These are phyloP conservation scores for Podaxis sp. DNA, from an alignment of 768 basidiomycete species.

Conservation along the genomic window DNA sequence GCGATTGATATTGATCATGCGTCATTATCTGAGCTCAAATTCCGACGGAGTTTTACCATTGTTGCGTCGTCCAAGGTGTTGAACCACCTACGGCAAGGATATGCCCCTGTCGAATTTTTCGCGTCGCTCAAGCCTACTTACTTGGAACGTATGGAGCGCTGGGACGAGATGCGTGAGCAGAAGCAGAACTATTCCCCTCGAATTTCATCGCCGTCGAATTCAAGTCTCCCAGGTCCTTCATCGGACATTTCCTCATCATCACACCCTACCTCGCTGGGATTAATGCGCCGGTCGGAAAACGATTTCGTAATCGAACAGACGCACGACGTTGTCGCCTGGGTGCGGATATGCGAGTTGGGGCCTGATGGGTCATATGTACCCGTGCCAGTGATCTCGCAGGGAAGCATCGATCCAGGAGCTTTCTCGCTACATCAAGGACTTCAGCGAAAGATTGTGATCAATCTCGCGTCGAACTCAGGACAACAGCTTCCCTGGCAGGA, in stretches of 20 bases:
- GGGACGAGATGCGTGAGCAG: constrained; percentile 91
- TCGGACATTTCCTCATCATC: constrained; percentile 34
- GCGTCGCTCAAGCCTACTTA: constrained; percentile 79
- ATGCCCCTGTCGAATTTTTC: constrained; percentile 89
- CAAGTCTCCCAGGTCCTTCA: constrained; percentile 29
- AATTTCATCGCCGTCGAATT: constrained; percentile 13
- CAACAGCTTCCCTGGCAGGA: constrained; percentile 85
- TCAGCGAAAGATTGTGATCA: constrained; percentile 76
- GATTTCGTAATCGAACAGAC: constrained; percentile 85
- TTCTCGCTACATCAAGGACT: constrained; percentile 92
- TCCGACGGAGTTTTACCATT: constrained; percentile 79
- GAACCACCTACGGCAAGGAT: constrained; percentile 66
- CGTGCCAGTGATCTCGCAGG: constrained; percentile 76
- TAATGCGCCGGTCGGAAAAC: constrained; percentile 89
- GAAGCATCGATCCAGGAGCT: constrained; percentile 73
- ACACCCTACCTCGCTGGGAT: constrained; percentile 30
- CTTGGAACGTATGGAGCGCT: constrained; percentile 83
- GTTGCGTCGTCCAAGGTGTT: constrained; percentile 71
- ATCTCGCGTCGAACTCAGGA: constrained; percentile 84
- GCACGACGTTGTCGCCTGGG: constrained; percentile 87
- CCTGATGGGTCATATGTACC: constrained; percentile 81
- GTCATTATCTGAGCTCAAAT: constrained; percentile 74
- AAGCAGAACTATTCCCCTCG: constrained; percentile 38
- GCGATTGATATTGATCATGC: constrained; percentile 69
- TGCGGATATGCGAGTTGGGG: constrained; percentile 84